Evolutionary conservation across 2,329 filamentous ascomycete species (phyloP).

Genomic region (Aspergillus nomiae): DNA sequence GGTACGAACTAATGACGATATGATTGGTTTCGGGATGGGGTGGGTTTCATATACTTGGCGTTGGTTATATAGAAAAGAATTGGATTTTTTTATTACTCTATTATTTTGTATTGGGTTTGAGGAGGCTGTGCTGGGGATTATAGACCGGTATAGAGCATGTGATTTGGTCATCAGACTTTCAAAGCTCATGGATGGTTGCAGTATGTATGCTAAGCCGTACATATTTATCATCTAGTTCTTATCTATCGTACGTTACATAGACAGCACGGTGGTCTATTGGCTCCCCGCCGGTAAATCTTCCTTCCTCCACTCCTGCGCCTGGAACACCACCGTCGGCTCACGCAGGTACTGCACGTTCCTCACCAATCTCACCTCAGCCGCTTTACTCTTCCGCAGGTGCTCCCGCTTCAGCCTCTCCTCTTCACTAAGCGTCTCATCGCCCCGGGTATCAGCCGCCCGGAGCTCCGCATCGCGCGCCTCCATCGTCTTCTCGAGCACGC

Average conservation of each 20-base stretch:
- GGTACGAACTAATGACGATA: constrained; percentile 48
- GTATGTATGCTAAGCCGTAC: background rate
- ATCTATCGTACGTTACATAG: background rate
- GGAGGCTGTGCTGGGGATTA: background rate
- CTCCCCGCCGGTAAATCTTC: constrained; percentile 28
- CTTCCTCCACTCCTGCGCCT: constrained; percentile 49
- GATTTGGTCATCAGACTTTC: too few species aligned
- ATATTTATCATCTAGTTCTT: background rate
- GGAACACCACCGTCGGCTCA: constrained; percentile 66
- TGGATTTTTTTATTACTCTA: background rate
- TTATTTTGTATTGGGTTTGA: background rate
- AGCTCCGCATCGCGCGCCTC: constrained; percentile 68
- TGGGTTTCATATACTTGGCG: background rate
- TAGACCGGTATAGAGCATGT: background rate
- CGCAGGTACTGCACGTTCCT: constrained; percentile 71
- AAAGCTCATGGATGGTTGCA: background rate
- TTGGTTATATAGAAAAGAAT: constrained; percentile 5
- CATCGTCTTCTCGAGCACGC: constrained; percentile 70
- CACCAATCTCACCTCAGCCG: constrained; percentile 84
- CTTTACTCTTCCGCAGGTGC: constrained; percentile 73
- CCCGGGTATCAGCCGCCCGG: constrained; percentile 33
- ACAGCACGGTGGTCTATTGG: constrained; percentile 15
- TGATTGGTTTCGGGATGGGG: background rate
- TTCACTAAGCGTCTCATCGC: constrained; percentile 39
- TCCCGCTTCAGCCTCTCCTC: constrained; percentile 56